These are phyloP conservation scores for Colletotrichum agaves DNA, from an alignment of 2,329 filamentous ascomycete species.

Conservation along the genomic window DNA sequence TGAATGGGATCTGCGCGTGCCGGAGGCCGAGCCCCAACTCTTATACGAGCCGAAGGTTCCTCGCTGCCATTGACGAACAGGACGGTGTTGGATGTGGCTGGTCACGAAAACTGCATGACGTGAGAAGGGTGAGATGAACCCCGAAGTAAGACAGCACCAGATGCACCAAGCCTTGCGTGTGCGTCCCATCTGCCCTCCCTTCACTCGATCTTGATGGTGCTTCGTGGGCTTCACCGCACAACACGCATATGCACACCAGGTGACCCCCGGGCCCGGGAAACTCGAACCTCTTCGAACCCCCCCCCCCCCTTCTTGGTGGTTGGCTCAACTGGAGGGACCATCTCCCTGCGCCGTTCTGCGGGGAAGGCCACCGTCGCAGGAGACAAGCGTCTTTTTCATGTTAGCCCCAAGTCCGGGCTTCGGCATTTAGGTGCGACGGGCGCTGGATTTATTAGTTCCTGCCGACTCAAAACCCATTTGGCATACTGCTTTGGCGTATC, in stretches of 20 bases:
- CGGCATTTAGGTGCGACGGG: background rate
- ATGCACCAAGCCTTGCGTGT: background rate
- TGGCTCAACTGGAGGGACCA: background rate
- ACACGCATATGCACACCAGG: conserved; percentile 5
- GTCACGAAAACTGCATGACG: background rate
- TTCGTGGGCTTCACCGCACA: background rate
- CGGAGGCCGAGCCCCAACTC: conserved; percentile 24
- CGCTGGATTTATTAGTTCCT: background rate
- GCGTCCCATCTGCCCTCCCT: background rate
- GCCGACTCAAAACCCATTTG: background rate
- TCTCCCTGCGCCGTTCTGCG: conserved; percentile 14
- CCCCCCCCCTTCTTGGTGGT: conserved; percentile 8
- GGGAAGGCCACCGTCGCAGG: conserved; percentile 21
- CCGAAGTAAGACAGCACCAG: background rate
- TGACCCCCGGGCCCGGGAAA: conserved; percentile 20
- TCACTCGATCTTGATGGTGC: conserved; percentile 3
- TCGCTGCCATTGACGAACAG: background rate
- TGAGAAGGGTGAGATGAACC: conserved; percentile 26
- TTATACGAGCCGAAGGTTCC: conserved; percentile 1
- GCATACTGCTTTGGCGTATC: background rate
- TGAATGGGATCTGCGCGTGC: background rate
- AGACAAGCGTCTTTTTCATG: background rate
- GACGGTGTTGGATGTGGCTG: background rate
- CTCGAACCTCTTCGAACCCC: conserved; percentile 33
- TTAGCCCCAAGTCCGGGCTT: background rate